Evolutionary conservation across 164 flowering plant species (phyloP), one percentile per base, ranked within the genome.

Genomic region (Kingdonia uniflora): DNA sequence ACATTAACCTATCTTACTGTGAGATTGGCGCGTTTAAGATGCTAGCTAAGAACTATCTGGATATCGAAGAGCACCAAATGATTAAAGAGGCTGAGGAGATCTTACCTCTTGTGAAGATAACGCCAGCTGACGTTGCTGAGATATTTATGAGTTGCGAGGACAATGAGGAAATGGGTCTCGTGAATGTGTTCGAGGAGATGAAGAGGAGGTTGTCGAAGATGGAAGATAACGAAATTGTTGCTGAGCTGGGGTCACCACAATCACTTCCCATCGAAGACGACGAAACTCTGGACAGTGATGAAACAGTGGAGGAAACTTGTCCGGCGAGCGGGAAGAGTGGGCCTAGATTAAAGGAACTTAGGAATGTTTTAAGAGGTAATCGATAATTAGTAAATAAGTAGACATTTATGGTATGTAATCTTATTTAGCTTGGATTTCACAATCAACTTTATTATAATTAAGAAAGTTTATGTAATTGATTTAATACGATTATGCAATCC

Each of bases 71-170:
- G 19, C 72, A 69, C 19, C 45, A 39, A 42, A 26, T 57, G 13
- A 58, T 57, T 56, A 33, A 43, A 7, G 51, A 65, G 37, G 63
- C 57, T 24, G 44, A 65, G 43, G 60, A 57, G 21, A 1, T 55
- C 2, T 51, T 69, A 44, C 54, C 51, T 3, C 10, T 22, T 5
- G 65, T 46, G 6, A 20, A 65, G 57, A 61, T 69, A 46, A 65
- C 72, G 0, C 72, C 69, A 19, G 72, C 66, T 1, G 69, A 65
- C 21, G 25, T 69, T 39, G 72, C 60, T 0, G 72, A 69, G 60
- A 29, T 69, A 22, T 69, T 69, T 42, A 65, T 69, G 72, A 51
- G 72, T 46, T 64, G 69, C 24, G 58, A 65, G 17, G 68, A 69
- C n/a, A 66, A 65, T 24, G 54, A 49, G 5, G 60, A 61, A 1